Percentiles rank a stretch among this genome's conserved stretches.
Conservation (phyloP, 2,329 filamentous ascomycete species). For the Madurella mycetomatis region DNA sequence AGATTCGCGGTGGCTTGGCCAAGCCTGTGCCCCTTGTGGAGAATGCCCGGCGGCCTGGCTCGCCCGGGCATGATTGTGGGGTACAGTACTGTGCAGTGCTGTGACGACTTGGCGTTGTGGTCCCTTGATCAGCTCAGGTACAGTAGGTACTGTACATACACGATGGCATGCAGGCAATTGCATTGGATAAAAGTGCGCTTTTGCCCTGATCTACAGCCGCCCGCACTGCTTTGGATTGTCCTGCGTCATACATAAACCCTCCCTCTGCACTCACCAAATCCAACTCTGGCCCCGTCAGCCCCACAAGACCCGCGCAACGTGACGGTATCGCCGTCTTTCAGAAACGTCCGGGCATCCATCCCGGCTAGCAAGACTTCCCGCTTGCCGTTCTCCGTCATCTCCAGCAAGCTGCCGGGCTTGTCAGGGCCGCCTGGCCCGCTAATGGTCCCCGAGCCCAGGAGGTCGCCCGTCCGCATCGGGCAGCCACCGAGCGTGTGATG, state of each 20-base stretch:
- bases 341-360: conserved; percentile 39
- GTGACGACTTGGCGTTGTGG: too few species aligned
- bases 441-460: conserved; percentile 77
- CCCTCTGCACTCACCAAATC: conserved; percentile 40
- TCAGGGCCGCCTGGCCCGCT: conserved; percentile 36
- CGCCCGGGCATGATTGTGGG: too few species aligned
- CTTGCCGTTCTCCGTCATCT: conserved; percentile 44
- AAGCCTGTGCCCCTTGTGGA: too few species aligned
- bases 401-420: conserved; percentile 42
- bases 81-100: too few species aligned
- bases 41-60: too few species aligned
- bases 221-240: too few species aligned
- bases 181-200: too few species aligned
- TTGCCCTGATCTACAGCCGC: too few species aligned
- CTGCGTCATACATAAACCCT: conserved; percentile 8
- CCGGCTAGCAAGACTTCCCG: conserved; percentile 38
- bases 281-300: conserved; percentile 33
- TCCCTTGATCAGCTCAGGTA: too few species aligned
- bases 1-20: too few species aligned
- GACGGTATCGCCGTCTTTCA: conserved; percentile 44
- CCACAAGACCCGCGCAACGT: conserved; percentile 37
- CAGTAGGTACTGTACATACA: too few species aligned
- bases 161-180: too few species aligned
- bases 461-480: conserved; percentile 66
- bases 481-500: conserved; percentile 76